phyloP scores from a whole-genome alignment of 1,139 yeast genomes.

The Geotrichum klebahnii region DNA sequence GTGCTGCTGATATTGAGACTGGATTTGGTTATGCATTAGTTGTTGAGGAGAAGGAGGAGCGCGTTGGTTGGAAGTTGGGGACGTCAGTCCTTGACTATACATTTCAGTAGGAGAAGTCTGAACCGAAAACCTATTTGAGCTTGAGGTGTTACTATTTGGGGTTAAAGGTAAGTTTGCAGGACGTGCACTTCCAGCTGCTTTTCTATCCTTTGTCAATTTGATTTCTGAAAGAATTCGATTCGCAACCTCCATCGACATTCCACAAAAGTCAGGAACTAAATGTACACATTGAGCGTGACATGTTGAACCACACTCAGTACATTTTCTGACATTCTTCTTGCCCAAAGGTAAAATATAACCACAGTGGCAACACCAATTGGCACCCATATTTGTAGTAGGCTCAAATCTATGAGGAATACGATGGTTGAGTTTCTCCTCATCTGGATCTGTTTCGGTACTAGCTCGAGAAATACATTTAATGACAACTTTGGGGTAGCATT shows the following conservation, averaged over 20 bases:
- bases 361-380: slow-evolving; percentile 99
- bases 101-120: slow-evolving; percentile 16
- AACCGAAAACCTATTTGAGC: background rate
- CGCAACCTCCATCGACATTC: slow-evolving; percentile 97
- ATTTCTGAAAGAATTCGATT: slow-evolving; percentile 82
- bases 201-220: slow-evolving; percentile 62
- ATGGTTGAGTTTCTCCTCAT: slow-evolving; percentile 88
- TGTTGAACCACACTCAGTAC: slow-evolving; percentile 92
- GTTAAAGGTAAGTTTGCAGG: slow-evolving; percentile 5
- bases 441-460: slow-evolving; percentile 75
- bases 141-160: slow-evolving; percentile 7
- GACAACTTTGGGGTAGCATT: slow-evolving; percentile 89
- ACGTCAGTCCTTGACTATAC: background rate
- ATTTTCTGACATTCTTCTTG: slow-evolving; percentile 85
- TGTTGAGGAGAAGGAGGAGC: slow-evolving; percentile 5
- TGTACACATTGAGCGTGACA: slow-evolving; percentile 92
- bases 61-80: background rate
- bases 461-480: slow-evolving; percentile 93
- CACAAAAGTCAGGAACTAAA: slow-evolving; percentile 95
- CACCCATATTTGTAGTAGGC: slow-evolving; percentile 84
- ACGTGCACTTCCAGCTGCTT: slow-evolving; percentile 29
- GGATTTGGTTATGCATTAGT: slow-evolving; percentile 6
- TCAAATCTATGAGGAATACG: slow-evolving; percentile 96
- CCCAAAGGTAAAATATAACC: slow-evolving; percentile 96
- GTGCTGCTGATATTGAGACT: slow-evolving; percentile 12